phyloP scores from a whole-genome alignment of 768 basidiomycete genomes.

The Omphalotus guepiniiformis region DNA sequence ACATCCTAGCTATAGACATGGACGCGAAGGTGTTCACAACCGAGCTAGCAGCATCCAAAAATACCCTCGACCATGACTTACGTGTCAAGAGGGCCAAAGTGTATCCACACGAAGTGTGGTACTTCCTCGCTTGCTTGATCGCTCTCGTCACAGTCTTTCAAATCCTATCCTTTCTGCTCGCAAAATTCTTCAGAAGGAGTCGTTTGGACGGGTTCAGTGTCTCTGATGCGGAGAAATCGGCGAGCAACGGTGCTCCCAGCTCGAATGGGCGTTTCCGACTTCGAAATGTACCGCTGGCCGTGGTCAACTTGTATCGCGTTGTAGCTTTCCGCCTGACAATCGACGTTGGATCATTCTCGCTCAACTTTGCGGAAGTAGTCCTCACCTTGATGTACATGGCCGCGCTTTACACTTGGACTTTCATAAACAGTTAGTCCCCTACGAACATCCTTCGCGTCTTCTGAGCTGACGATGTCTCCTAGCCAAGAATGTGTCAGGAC shows the following conservation, averaged over 20 bases:
- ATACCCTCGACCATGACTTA: background rate
- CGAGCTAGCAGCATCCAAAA: background rate
- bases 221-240: background rate
- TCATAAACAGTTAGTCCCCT: conserved; percentile 23
- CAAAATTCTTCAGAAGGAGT: conserved; percentile 4
- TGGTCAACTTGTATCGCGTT: conserved; percentile 22
- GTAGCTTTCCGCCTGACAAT: conserved; percentile 25
- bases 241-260: background rate
- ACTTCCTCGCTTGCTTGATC: conserved; percentile 28
- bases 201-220: background rate
- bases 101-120: conserved; percentile 33
- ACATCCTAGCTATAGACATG: too few species aligned
- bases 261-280: conserved; percentile 4
- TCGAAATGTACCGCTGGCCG: conserved; percentile 18
- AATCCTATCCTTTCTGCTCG: conserved; percentile 13
- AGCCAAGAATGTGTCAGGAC: conserved; percentile 17
- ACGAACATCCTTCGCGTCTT: background rate
- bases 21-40: too few species aligned
- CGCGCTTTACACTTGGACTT: conserved; percentile 25
- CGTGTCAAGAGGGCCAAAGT: conserved; percentile 1
- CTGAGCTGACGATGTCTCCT: background rate
- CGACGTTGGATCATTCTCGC: conserved; percentile 20
- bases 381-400: conserved; percentile 23
- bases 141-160: conserved; percentile 23
- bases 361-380: conserved; percentile 27